Base-by-base conservation (phyloP, 768 basidiomycete species). In the Galerina marginata region DNA sequence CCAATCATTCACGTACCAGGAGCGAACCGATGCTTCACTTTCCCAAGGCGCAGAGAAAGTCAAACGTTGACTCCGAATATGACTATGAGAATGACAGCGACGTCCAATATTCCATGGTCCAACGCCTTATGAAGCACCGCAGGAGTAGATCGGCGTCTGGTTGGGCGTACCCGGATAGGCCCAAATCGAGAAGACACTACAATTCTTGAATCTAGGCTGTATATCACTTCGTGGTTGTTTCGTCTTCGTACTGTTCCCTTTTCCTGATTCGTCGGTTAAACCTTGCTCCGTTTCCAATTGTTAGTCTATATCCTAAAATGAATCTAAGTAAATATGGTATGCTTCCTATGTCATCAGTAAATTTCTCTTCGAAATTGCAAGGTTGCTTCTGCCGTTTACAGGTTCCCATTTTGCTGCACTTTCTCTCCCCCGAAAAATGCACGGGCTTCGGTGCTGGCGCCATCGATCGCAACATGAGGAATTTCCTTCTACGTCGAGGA, bases 351-450 rank as follows among this genome's bases (percentile, higher is more conserved):
- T 36, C 20, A 12, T 39, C 51, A 26, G 11, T 20, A 40, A 43
- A 36, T 5, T 33, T 7, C 29, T 33, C 7, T 33, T 33, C 29
- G 29, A 33, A 33, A 33, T 33, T 33, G 29, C 29, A 33, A 33
- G 29, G 29, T 33, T 7, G 29, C 5, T 33, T 33, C 29, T 33
- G 7, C 23, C 39, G 36, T 53, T 37, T 53, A 53, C 42, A 53
- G 14, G 6, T 23, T 52, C 38, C 50, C 50, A 12, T 52, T 53
- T 40, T 56, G 45, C 14, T 56, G 45, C 16, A 55, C 55, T n/a
- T 33, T 53, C 20, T 36, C 42, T 4, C 77, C 75, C 33, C 76
- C 75, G 25, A 79, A 79, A 56, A 76, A 79, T 15, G 74, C 76
- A 4, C 69, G 69, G 25, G 74, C 73, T 49, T 74, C 67, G 1